Base-by-base conservation (phyloP, 208 protist genomes). In the Sergeia podlipaevii region DNA sequence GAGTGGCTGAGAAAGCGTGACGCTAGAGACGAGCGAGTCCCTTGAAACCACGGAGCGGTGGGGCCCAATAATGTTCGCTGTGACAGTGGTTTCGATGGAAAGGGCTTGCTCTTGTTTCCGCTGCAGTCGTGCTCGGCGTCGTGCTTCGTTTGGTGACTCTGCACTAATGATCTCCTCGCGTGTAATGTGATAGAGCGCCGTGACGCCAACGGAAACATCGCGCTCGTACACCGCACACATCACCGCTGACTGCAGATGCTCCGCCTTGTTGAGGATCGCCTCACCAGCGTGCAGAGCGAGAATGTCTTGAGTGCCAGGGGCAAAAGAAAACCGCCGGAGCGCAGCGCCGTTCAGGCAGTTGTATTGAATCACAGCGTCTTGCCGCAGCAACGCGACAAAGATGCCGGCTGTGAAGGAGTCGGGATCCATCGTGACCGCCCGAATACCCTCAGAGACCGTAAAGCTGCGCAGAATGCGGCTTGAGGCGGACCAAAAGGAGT, bases 331-430 rank as follows among this genome's bases (percentile, higher is more conserved):
- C 46, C 63, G 44, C 7, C 72, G 34, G 13, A 89, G 47, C 34
- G 65, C 50, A 24, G 55, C 60, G 17, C 70, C 79, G 51, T 52
- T 89, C 42, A 89, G 75, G 44, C 65, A 67, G 64, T 91, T 88
- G 57, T 91, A 87, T 68, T 91, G 78, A 44, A 78, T 29, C 39
- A 94, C 80, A 29, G 69, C 50, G 8, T 65, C 52, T 34, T 80
- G 61, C 18, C 64, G 63, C 7, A 58, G 52, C 29, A 87, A 65
- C 3, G 78, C 72, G n/a, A 89, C 76, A 43, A 84, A 89, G 32
- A 85, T 50, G 60, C 68, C 36, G 17, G 49, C 32, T 10, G 15
- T 60, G 15, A 44, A 26, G 34, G 62, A 60, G 33, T 7, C 28
- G 11, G 32, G 17, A 21, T 80, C 80, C 27, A 87, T 47, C 5